These are phyloP conservation scores for Guadua angustifolia DNA, from an alignment of 176 grass and related monocot genomes.

Conservation along the genomic window DNA sequence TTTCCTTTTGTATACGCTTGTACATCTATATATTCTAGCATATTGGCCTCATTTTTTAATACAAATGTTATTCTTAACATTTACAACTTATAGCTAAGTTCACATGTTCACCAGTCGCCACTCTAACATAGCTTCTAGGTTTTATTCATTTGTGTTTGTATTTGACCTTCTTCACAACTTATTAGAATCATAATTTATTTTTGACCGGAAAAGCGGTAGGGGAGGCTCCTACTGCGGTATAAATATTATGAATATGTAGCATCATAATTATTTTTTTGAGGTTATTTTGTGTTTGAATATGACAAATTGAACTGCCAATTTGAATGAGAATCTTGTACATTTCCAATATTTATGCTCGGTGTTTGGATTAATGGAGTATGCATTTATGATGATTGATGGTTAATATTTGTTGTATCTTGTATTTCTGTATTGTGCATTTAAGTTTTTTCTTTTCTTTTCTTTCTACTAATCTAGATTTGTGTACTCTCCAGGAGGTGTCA, in stretches of 20 bases:
- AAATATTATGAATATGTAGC: not conserved
- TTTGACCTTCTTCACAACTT: not conserved
- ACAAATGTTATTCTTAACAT: too few species aligned
- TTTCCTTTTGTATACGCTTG: too few species aligned
- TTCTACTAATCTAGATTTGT: slow-evolving; percentile 16
- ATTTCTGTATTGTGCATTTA: not conserved
- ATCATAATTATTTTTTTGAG: not conserved
- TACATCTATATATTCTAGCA: too few species aligned
- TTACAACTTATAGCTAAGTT: not conserved
- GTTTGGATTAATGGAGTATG: not conserved
- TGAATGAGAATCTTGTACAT: not conserved
- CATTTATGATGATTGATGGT: slow-evolving; percentile 5
- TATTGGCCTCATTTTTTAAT: too few species aligned
- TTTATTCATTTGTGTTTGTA: not conserved
- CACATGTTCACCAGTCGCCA: not conserved
- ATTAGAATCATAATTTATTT: not conserved
- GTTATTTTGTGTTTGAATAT: not conserved
- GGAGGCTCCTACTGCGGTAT: too few species aligned
- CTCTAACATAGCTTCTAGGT: not conserved
- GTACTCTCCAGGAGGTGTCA: slow-evolving; percentile 16
- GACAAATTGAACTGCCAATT: slow-evolving; percentile 9
- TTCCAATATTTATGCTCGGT: not conserved
- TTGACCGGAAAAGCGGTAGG: not conserved
- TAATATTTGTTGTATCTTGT: slow-evolving; percentile 19
- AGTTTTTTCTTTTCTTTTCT: slow-evolving; percentile 1